A percentile compares a stretch with the other conserved stretches of the same genome.
Conservation (phyloP, 495 filamentous ascomycete species). For the Penicillium angulare region DNA sequence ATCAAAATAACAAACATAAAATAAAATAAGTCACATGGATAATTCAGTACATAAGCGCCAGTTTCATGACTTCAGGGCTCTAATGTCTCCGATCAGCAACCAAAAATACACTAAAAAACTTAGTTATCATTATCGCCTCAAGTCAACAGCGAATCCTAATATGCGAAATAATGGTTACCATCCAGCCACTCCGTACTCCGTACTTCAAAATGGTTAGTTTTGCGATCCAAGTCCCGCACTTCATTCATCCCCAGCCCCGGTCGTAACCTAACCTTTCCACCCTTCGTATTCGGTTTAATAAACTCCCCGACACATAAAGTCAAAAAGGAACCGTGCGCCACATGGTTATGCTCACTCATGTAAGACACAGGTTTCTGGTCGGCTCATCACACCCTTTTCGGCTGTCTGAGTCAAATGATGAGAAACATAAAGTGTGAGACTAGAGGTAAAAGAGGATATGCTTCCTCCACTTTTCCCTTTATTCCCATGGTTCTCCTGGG, state of each 20-base stretch:
- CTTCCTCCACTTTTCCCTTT: not conserved
- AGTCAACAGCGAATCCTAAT: too few relatives aligned
- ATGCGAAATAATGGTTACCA: too few relatives aligned
- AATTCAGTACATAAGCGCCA: too few relatives aligned
- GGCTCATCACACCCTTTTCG: slow-evolving; percentile 13
- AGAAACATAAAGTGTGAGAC: slow-evolving; percentile 5
- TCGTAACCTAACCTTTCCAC: not conserved
- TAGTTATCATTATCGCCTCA: too few relatives aligned
- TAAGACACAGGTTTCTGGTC: slow-evolving; percentile 17
- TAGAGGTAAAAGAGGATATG: not conserved
- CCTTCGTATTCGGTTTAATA: slow-evolving; percentile 23
- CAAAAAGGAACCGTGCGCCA: slow-evolving; percentile 22
- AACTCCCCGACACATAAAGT: slow-evolving; percentile 22
- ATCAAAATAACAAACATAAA: too few relatives aligned
- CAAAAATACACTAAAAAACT: too few relatives aligned
- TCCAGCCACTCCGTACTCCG: too few relatives aligned
- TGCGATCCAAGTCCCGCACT: too few relatives aligned
- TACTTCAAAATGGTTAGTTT: too few relatives aligned
- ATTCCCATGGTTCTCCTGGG: slow-evolving; percentile 17
- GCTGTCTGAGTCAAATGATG: not conserved
- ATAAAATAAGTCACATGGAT: too few relatives aligned
- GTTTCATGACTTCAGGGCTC: too few relatives aligned
- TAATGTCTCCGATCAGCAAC: too few relatives aligned
- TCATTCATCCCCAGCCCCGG: slow-evolving; percentile 1
- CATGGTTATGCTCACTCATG: slow-evolving; percentile 28